phyloP scores from a whole-genome alignment of 2,329 filamentous ascomycete species.

The Macrophomina pseudophaseolina region DNA sequence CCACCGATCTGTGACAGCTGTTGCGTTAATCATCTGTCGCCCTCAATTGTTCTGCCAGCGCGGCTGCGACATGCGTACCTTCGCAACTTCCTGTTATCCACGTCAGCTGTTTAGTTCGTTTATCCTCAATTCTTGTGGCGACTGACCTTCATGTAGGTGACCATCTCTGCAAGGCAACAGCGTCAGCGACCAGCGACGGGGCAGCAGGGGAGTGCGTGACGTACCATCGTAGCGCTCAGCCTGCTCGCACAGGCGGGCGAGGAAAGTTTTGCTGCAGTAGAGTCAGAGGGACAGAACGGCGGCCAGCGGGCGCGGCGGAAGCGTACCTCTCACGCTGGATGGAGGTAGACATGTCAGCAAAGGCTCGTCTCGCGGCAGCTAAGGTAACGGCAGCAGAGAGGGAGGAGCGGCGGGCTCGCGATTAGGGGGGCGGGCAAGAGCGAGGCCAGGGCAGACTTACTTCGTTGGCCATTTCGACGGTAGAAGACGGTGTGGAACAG shows the following conservation, averaged over 20 bases:
- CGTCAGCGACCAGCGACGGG: constrained; percentile 30
- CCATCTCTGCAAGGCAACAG: constrained; percentile 75
- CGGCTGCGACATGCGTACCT: constrained; percentile 54
- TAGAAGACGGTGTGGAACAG: constrained; percentile 16
- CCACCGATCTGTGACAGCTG: constrained; percentile 55
- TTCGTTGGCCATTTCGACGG: constrained; percentile 65
- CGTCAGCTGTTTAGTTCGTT: constrained; percentile 22
- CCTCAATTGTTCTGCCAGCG: constrained; percentile 70
- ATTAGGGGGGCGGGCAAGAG: constrained; percentile 41
- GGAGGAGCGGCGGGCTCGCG: constrained; percentile 36
- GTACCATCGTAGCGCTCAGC: constrained; percentile 99
- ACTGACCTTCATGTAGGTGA: constrained; percentile 92
- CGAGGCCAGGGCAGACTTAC: constrained; percentile 55
- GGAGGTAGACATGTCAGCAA: constrained; percentile 41
- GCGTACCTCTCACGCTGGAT: constrained; percentile 56
- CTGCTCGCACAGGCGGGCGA: constrained; percentile 99
- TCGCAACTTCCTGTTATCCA: constrained; percentile 27
- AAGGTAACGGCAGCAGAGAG: constrained; percentile 29
- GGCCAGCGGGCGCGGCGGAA: constrained; percentile 29
- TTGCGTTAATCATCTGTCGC: constrained; percentile 19
- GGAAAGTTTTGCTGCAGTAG: constrained; percentile 47
- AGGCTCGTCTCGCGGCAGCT: constrained; percentile 26
- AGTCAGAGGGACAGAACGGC: constrained; percentile 36
- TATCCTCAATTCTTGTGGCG: constrained; percentile 11
- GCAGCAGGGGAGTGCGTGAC: constrained; percentile 34